A percentile compares a stretch with the other conserved stretches of the same genome.
These are phyloP conservation scores for Kurtzmaniella quercitrusa DNA, from an alignment of 1,139 yeast species.

Conservation along the genomic window DNA sequence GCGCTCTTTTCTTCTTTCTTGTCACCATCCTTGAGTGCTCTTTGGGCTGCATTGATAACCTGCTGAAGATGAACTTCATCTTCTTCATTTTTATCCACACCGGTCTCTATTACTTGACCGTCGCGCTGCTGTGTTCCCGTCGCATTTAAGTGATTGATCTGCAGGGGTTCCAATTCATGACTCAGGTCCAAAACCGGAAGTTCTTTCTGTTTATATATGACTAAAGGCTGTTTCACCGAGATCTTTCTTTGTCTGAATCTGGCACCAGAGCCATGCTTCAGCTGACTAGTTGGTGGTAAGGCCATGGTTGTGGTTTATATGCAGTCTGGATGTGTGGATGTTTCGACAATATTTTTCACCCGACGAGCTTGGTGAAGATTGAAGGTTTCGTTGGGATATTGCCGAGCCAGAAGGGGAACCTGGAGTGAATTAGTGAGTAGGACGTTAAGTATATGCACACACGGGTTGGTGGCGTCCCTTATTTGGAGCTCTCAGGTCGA, in stretches of 20 bases:
- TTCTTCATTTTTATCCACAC: conserved; percentile 97
- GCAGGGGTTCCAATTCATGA: conserved; percentile 44
- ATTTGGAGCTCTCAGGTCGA: background rate
- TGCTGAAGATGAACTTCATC: conserved; percentile 95
- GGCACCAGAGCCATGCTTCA: conserved; percentile 46
- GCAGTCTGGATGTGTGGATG: conserved; percentile 2
- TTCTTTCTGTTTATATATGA: conserved; percentile 73
- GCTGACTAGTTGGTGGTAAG: conserved; percentile 21
- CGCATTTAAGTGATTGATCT: conserved; percentile 38
- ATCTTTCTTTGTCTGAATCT: conserved; percentile 89
- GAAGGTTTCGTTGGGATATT: too few relatives aligned
- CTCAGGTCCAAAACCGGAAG: conserved; percentile 66
- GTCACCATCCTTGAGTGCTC: conserved; percentile 50
- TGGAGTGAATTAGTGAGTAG: too few relatives aligned
- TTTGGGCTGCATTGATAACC: conserved; percentile 74
- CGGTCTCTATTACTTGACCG: conserved; percentile 87
- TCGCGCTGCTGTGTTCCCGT: conserved; percentile 77
- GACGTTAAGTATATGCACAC: background rate
- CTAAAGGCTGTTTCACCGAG: conserved; percentile 84
- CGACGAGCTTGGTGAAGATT: background rate
- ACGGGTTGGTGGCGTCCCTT: background rate
- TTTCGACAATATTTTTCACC: background rate
- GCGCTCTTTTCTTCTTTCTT: conserved; percentile 34
- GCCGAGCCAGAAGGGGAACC: too few relatives aligned
- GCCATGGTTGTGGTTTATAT: conserved; percentile 17